A percentile compares a stretch with the other conserved stretches of the same genome.
These are phyloP conservation scores for Euphorbia corollata DNA, from an alignment of 441 rosid species.

Conservation along the genomic window DNA sequence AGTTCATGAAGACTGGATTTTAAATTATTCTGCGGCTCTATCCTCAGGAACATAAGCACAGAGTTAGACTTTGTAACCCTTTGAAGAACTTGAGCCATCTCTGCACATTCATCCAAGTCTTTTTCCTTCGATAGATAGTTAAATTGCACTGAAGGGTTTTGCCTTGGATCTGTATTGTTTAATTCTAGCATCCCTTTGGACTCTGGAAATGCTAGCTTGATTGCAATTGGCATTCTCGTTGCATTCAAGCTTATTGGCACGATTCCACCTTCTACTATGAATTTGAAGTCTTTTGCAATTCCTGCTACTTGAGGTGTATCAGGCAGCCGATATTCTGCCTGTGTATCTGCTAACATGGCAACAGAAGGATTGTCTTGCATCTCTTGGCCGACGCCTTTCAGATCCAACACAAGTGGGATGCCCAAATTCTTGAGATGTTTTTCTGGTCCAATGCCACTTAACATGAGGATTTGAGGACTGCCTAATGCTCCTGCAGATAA, in stretches of 20 bases:
- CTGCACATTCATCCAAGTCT: conserved; percentile 43
- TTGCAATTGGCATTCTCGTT: conserved; percentile 50
- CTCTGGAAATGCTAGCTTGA: conserved; percentile 56
- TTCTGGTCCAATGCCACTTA: conserved; percentile 63
- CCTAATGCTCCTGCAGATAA: conserved; percentile 71
- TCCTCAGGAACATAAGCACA: conserved; percentile 39
- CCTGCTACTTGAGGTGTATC: conserved; percentile 68
- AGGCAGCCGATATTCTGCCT: conserved; percentile 37
- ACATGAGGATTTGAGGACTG: conserved; percentile 62
- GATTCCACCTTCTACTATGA: conserved; percentile 49
- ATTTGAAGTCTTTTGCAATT: conserved; percentile 43
- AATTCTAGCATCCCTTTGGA: conserved; percentile 59
- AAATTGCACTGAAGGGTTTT: conserved; percentile 55
- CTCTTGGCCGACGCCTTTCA: conserved; percentile 40
- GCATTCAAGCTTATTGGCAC: conserved; percentile 42
- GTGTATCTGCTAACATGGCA: conserved; percentile 35
- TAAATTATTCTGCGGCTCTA: conserved; percentile 28
- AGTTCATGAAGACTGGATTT: conserved; percentile 29
- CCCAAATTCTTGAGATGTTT: conserved; percentile 38
- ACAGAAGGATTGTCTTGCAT: conserved; percentile 62
- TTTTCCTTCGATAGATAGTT: conserved; percentile 48
- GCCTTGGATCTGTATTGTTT: conserved; percentile 40
- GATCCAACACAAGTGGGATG: conserved; percentile 35
- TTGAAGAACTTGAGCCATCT: conserved; percentile 46
- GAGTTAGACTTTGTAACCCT: conserved; percentile 48